Conservation (phyloP, 2,329 filamentous ascomycete genomes). For the Phialocephala subalpina region DNA sequence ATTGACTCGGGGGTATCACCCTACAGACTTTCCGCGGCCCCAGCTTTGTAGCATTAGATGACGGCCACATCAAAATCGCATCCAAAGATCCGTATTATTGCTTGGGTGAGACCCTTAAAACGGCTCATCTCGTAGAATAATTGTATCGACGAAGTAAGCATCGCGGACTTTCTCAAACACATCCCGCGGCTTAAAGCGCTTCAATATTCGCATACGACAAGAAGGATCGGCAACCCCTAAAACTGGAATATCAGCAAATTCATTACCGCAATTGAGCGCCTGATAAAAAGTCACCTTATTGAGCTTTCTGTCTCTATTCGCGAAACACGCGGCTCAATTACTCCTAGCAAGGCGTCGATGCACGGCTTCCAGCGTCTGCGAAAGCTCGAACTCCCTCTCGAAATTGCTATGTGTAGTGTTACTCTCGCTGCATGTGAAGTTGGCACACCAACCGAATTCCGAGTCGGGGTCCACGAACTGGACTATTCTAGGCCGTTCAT, state of each 20-base stretch:
- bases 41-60: slow-evolving; percentile 11
- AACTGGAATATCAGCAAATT: slow-evolving; percentile 30
- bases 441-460: no score
- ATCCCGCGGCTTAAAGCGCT: slow-evolving; percentile 20
- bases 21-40: slow-evolving; percentile 19
- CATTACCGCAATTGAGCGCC: slow-evolving; percentile 21
- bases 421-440: slow-evolving; percentile 6
- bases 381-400: slow-evolving; percentile 26
- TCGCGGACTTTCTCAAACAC: slow-evolving; percentile 26
- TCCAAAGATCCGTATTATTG: slow-evolving; percentile 15
- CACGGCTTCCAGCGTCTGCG: slow-evolving; percentile 21
- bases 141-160: slow-evolving; percentile 22
- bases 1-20: no score
- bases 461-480: slow-evolving; percentile 9
- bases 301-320: slow-evolving; percentile 24
- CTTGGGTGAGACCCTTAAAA: slow-evolving; percentile 11
- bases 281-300: slow-evolving; percentile 20
- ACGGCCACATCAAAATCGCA: slow-evolving; percentile 10
- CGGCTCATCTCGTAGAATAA: slow-evolving; percentile 17
- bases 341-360: slow-evolving; percentile 18
- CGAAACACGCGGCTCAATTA: slow-evolving; percentile 20
- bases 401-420: slow-evolving; percentile 26
- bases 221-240: slow-evolving; percentile 5
- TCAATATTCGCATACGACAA: slow-evolving; percentile 20
- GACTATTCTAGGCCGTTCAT: slow-evolving; percentile 8